Evolutionary conservation across 257 asterid species (phyloP), one percentile per base, ranked within the genome.

Genomic region (Osmanthus fragrans): DNA sequence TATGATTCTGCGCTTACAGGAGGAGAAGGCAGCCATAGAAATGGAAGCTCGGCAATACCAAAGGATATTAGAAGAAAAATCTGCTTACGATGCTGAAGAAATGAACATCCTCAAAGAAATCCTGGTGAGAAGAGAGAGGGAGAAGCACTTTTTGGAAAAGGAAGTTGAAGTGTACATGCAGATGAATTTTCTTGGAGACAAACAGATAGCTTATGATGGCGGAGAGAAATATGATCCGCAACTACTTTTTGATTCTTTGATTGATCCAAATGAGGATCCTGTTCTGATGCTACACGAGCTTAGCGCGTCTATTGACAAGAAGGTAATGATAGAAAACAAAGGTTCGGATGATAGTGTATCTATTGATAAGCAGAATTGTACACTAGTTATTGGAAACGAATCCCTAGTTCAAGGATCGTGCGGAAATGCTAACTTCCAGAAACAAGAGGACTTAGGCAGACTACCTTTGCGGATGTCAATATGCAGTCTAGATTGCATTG

Each of bases 11-110:
- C 97, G 99, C 34, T 90, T 95, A 21, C 97, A 93, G 80, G 96
- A 85, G 69, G 99, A 95, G 80, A 95, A 95, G 84, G 96, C 97
- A 7, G 82, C 87, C 71, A 82, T 90, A 77, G 92, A 88, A 84
- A 96, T 96, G 93, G 97, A 93, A 74, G 97, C 98, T 75, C 88
- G 96, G 73, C 99, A 96, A 76, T 90, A 88, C 78, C 90, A 88
- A 83, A 85, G 99, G 88, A 79, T 96, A 47, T 67, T 89, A 19
- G 98, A 96, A 80, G 99, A 89, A 71, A 93, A 93, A 80, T 88
- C 96, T 23, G 91, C 87, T 25, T 93, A 93, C 51, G 99, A 93
- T 75, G 92, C 88, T 23, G 97, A 93, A 80, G 98, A 91, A 87
- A 94, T 92, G 97, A 84, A 84, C 66, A 87, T 94, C 80, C 93